These are phyloP conservation scores for Avena atlantica DNA, from an alignment of 176 grass and related monocot genomes.

Conservation along the genomic window DNA sequence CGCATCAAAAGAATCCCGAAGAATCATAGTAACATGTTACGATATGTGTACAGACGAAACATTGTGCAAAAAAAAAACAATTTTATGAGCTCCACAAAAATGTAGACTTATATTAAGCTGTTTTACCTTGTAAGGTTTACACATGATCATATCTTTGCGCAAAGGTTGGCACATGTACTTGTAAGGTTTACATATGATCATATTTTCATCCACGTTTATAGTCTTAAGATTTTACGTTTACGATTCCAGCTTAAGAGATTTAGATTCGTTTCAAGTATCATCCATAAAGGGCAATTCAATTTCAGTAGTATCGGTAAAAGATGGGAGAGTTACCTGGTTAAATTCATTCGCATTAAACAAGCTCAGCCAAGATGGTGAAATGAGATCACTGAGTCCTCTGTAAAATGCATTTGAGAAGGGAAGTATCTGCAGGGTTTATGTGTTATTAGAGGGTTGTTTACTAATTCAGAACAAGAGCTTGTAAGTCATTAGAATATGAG, in stretches of 20 bases:
- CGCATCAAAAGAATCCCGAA: neutral
- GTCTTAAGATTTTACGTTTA: neutral
- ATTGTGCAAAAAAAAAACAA: neutral
- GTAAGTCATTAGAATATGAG: slow-evolving; percentile 15
- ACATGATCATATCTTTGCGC: neutral
- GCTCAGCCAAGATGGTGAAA: slow-evolving; percentile 87
- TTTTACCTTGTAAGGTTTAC: neutral
- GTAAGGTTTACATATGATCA: neutral
- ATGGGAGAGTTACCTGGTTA: slow-evolving; percentile 74
- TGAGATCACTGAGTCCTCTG: slow-evolving; percentile 87
- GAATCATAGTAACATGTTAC: neutral
- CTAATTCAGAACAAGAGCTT: slow-evolving; percentile 26
- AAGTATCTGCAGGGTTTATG: slow-evolving; percentile 69
- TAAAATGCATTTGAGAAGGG: slow-evolving; percentile 98
- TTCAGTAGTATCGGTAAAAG: slow-evolving; percentile 15
- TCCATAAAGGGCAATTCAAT: neutral
- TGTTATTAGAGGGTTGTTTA: slow-evolving; percentile 14
- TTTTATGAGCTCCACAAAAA: neutral
- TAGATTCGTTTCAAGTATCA: neutral
- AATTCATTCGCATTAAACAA: slow-evolving; percentile 99
- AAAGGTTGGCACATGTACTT: slow-evolving; percentile 1
- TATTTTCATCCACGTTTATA: neutral
- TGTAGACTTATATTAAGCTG: neutral
- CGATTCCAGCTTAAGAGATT: neutral
- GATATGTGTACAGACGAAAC: neutral